Evolutionary conservation across 192 early-diverging fungal species (phyloP).

Genomic region (Oehlia diaphana): DNA sequence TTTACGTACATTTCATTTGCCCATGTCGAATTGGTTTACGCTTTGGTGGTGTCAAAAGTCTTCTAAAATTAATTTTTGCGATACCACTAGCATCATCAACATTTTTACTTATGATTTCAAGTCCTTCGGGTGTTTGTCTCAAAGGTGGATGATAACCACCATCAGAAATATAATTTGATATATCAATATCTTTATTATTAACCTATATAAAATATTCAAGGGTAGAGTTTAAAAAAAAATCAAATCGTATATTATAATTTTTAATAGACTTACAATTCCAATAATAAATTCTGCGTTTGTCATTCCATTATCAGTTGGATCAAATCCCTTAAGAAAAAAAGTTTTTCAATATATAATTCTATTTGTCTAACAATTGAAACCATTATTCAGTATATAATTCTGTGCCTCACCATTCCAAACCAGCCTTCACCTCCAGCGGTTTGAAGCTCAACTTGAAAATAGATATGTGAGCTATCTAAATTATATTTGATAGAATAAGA

Average conservation of each 20-base stretch:
- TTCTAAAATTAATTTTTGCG: background rate
- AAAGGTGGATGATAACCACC: conserved; percentile 14
- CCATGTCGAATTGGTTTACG: conserved; percentile 6
- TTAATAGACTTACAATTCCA: conserved; percentile 2
- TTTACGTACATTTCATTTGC: background rate
- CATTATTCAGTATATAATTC: background rate
- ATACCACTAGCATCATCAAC: background rate
- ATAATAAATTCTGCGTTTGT: conserved; percentile 16
- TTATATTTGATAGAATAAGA: background rate
- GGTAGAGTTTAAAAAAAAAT: background rate
- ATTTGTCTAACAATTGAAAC: no score
- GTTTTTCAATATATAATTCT: no score
- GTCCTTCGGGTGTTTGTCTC: background rate
- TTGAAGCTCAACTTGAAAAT: background rate
- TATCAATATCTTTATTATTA: background rate
- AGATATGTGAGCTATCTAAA: background rate
- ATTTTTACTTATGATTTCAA: no score
- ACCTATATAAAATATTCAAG: background rate
- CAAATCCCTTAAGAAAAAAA: background rate
- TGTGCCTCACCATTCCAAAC: conserved; percentile 17
- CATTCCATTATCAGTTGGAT: conserved; percentile 14
- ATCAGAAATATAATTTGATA: conserved; percentile 9
- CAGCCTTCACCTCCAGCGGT: background rate
- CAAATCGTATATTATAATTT: background rate
- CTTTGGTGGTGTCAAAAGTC: background rate